Percentiles rank a stretch among this genome's conserved stretches.
phyloP scores from a whole-genome alignment of 306 rosid species.

The Ochetophila trinervis region DNA sequence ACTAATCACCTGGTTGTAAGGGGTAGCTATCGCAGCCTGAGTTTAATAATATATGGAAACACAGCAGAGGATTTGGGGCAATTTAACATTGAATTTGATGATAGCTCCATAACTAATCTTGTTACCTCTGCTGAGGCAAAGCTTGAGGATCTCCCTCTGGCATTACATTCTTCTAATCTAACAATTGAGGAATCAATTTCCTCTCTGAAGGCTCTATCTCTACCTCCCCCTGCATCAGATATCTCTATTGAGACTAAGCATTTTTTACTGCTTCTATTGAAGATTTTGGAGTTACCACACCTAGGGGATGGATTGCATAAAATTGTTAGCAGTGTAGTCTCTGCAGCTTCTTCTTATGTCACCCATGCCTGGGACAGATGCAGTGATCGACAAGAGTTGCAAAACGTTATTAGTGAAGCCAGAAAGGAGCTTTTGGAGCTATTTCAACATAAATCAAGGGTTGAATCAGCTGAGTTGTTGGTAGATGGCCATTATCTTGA shows the following conservation, averaged over 20 bases:
- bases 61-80: slow-evolving; percentile 98
- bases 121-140: slow-evolving; percentile 80
- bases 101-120: slow-evolving; percentile 77
- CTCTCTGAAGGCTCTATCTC: slow-evolving; percentile 56
- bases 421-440: slow-evolving; percentile 63
- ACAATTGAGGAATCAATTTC: slow-evolving; percentile 56
- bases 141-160: slow-evolving; percentile 87
- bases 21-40: slow-evolving; percentile 96
- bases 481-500: slow-evolving; percentile 45
- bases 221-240: slow-evolving; percentile 62
- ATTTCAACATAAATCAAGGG: slow-evolving; percentile 42
- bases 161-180: slow-evolving; percentile 61
- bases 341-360: slow-evolving; percentile 67
- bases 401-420: slow-evolving; percentile 47
- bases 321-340: slow-evolving; percentile 60
- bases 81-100: slow-evolving; percentile 88
- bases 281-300: slow-evolving; percentile 59
- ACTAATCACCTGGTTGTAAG: slow-evolving; percentile 94
- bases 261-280: slow-evolving; percentile 65
- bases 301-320: slow-evolving; percentile 57
- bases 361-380: slow-evolving; percentile 41
- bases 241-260: slow-evolving; percentile 64
- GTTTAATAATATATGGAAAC: slow-evolving; percentile 90
- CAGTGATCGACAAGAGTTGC: slow-evolving; percentile 49
- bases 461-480: slow-evolving; percentile 41